Evolutionary conservation across 345 rosid species (phyloP), one percentile per base, ranked within the genome.

Genomic region (Boechera stricta): DNA sequence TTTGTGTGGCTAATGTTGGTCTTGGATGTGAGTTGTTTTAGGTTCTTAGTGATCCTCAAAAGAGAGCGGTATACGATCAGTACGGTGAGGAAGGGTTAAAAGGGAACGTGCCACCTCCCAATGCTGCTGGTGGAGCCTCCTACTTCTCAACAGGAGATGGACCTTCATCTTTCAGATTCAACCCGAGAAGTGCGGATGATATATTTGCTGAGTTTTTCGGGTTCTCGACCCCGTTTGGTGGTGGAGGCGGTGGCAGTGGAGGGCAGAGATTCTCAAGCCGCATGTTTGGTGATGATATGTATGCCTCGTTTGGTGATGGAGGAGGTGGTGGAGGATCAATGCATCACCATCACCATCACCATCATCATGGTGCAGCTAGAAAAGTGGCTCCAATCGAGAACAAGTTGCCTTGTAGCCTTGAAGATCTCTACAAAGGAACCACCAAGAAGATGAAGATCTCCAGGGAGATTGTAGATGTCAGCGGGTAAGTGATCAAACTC

Each of bases 21-120:
- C n/a, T 49, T 72, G 49, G 51, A 5, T 77, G 10, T 71, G 80
- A 44, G 45, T 64, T 64, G 7, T 39, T 59, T 69, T 56, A 91
- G 97, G 97, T 91, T 64, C 81, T 91, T 35, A 91, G 93, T 64
- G 97, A 91, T 83, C 82, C 97, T 54, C 89, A 90, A 49, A 90
- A 90, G 81, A 88, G 91, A 83, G 91, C 87, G 0, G 58, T 89
- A 0, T 91, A 86, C 28, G 95, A 91, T 74, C 97, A 86, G 47
- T 90, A 86, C 11, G 97, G 95, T 3, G 95, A 90, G 73, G 93
- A 90, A 76, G 93, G 90, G 41, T 83, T 92, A 5, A 90, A 90
- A 72, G 95, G 91, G 7, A 88, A 84, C 67, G 87, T 88, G 53
- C 96, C 97, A 38, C 89, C 97, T 16, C 91, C 93, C 0, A 83